Evolutionary conservation across 2,329 filamentous ascomycete species (phyloP), one percentile per base, ranked within the genome.

Genomic region (Elsinoe necatrix): DNA sequence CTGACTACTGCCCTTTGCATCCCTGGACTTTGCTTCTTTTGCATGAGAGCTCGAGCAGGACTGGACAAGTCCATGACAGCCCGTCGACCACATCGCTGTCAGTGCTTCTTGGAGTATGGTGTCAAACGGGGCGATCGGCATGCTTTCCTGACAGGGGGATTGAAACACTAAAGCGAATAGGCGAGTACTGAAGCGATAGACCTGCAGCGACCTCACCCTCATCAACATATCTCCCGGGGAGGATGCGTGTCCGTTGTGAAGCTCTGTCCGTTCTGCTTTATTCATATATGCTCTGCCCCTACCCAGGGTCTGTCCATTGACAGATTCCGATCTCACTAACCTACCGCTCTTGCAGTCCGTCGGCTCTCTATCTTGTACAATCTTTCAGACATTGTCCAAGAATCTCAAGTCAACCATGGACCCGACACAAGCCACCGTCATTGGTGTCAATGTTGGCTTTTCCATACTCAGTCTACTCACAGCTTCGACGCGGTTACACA

Each of bases 391-490:
- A 35, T 21, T 50, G 45, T 50, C 45, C 20, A 25, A 45, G 41
- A 45, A 25, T 31, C 50, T 41, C 35, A 43, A 21, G 14, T 23
- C 12, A 37, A 37, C 35, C 29, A 47, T 56, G 54, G 29, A 45
- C 20, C 31, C 54, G 9, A 56, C 54, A 18, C 54, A 56, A 25
- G 29, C 42, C 20, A 37, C 39, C 27, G 42, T 56, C 54, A 56
- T 56, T 48, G 54, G 54, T 34, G 54, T 56, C 42, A 56, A 56
- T 48, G 54, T 45, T 35, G 54, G 54, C 54, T 56, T 56, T 35
- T 47, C 18, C 27, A 45, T 56, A 18, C 37, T 56, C 54, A 56
- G 54, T 18, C 14, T 41, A 12, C n/a, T 35, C 29, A 47, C 41
- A n/a, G 54, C 41, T 18, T 45, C 39, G 54, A 56, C 54, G 7